phyloP scores from a whole-genome alignment of 2,329 filamentous ascomycete genomes.

The Ophiostoma perfectum region DNA sequence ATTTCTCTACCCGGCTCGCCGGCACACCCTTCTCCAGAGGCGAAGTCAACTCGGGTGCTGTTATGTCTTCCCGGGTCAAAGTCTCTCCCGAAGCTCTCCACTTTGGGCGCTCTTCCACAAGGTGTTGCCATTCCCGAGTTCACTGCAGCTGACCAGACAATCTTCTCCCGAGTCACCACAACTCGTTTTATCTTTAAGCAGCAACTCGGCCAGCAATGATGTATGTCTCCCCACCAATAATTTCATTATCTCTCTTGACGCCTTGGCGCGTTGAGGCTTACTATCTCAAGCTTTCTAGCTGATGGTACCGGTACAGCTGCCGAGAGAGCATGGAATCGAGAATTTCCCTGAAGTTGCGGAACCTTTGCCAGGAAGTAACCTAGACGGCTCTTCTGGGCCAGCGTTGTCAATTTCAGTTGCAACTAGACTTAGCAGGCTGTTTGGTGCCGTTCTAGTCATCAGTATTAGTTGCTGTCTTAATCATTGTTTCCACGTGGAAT shows the following conservation, averaged over 20 bases:
- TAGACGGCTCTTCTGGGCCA: too few relatives aligned
- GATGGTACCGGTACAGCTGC: background rate
- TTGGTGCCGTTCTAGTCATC: too few relatives aligned
- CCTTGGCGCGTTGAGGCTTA: too few relatives aligned
- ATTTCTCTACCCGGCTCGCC: background rate
- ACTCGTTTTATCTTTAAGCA: background rate
- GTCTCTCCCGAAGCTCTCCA: background rate
- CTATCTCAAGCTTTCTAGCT: too few relatives aligned
- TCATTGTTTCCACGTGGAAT: too few relatives aligned
- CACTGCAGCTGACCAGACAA: background rate
- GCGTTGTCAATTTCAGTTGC: too few relatives aligned
- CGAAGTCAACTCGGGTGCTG: background rate
- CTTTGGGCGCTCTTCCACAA: background rate
- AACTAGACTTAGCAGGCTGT: too few relatives aligned
- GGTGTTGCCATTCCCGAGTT: background rate
- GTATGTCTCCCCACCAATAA: conserved; percentile 1
- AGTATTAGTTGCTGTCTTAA: too few relatives aligned
- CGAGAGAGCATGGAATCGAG: too few relatives aligned
- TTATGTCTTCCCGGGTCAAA: background rate
- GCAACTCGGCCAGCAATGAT: background rate
- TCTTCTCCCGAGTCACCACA: background rate
- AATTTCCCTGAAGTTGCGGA: too few relatives aligned
- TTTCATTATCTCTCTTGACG: too few relatives aligned
- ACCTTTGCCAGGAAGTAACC: too few relatives aligned
- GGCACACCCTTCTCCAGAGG: background rate